These are phyloP conservation scores for Colletotrichum sp. DNA, from an alignment of 2,329 filamentous ascomycete genomes.

Conservation along the genomic window DNA sequence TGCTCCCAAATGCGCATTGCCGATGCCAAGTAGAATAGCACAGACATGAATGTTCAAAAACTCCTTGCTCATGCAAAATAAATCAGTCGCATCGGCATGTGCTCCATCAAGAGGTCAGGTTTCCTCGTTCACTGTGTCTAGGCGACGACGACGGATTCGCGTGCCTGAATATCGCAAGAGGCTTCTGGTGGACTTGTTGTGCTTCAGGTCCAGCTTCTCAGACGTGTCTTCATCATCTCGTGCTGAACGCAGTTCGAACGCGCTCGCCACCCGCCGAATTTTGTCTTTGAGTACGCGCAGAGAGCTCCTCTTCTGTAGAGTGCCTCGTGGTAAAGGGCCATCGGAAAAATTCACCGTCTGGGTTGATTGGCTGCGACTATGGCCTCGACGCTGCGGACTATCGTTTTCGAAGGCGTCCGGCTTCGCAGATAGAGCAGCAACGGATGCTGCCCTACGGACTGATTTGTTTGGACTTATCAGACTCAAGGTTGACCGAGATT, in stretches of 20 bases:
- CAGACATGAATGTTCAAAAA: not conserved
- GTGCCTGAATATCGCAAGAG: not conserved
- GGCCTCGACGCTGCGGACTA: not conserved
- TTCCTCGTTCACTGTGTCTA: constrained; percentile 13
- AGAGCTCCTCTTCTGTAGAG: not conserved
- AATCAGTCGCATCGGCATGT: not conserved
- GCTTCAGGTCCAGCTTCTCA: not conserved
- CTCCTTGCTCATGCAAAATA: not conserved
- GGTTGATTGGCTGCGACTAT: not conserved
- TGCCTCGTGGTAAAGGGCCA: not conserved
- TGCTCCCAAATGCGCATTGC: not conserved
- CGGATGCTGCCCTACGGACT: not conserved
- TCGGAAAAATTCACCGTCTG: not conserved
- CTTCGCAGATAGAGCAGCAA: not conserved
- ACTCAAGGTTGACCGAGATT: not conserved
- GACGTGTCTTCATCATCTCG: not conserved
- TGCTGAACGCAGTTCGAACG: constrained; percentile 5
- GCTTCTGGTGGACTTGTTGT: constrained; percentile 4
- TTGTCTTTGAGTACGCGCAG: not conserved
- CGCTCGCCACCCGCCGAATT: constrained; percentile 13
- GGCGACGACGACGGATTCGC: not conserved
- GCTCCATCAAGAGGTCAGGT: not conserved
- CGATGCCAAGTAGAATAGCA: not conserved
- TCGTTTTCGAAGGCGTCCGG: not conserved
- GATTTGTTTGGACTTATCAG: not conserved